Conservation (phyloP, 148 eudicot genomes). For the Fallopia convolvulus region DNA sequence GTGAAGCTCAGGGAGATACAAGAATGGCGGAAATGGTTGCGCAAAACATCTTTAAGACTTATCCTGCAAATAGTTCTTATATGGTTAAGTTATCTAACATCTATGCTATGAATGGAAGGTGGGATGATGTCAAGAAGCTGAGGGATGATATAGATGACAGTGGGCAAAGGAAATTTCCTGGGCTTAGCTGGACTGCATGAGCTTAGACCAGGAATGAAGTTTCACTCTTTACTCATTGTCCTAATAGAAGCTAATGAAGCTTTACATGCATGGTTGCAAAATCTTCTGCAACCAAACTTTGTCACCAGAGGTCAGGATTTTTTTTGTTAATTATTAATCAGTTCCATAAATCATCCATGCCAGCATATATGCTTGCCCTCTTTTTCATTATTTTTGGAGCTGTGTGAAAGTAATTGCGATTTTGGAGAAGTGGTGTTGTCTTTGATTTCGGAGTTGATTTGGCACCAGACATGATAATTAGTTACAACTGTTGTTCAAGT, state of each 20-base stretch:
- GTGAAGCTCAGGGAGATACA: constrained; percentile 55
- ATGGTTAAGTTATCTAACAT: constrained; percentile 62
- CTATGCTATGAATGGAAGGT: constrained; percentile 61
- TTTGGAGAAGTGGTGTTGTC: no score
- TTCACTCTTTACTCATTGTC: no score
- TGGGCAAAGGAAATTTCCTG: constrained; percentile 41
- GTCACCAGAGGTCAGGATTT: background rate
- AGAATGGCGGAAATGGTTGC: constrained; percentile 43
- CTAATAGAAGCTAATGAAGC: background rate
- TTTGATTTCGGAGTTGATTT: no score
- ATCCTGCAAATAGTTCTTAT: constrained; percentile 27
- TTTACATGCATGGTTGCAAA: background rate
- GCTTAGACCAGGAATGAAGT: background rate
- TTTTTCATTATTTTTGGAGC: no score
- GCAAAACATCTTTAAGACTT: constrained; percentile 27
- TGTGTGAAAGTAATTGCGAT: no score
- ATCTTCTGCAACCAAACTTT: background rate
- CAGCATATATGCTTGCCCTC: no score
- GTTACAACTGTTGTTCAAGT: background rate
- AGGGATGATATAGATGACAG: constrained; percentile 34
- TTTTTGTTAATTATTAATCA: background rate
- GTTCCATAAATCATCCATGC: no score
- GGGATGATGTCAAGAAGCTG: constrained; percentile 60
- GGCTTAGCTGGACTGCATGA: constrained; percentile 58
- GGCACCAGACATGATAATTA: no score